These are phyloP conservation scores for Calophaca sinica DNA, from an alignment of 306 rosid genomes.

Conservation along the genomic window DNA sequence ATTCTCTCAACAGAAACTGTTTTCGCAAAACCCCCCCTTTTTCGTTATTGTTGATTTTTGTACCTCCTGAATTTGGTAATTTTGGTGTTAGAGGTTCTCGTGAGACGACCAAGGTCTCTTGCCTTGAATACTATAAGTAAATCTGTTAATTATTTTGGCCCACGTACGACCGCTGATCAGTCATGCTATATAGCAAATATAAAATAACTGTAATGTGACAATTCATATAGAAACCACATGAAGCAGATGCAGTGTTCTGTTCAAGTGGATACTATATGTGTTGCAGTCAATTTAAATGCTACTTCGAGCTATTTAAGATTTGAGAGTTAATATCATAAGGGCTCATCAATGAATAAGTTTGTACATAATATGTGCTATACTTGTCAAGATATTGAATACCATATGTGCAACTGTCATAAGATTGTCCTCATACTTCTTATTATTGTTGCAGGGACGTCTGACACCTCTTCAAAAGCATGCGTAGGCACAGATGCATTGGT, in stretches of 20 bases:
- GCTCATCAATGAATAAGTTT: slow-evolving; percentile 9
- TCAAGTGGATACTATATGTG: not conserved
- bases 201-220: not conserved
- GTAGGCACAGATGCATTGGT: slow-evolving; percentile 73
- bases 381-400: slow-evolving; percentile 7
- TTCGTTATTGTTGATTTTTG: too few relatives aligned
- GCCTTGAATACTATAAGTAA: too few relatives aligned
- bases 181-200: not conserved
- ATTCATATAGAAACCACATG: not conserved
- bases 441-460: slow-evolving; percentile 55
- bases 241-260: slow-evolving; percentile 5
- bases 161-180: too few relatives aligned
- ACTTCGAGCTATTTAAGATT: not conserved
- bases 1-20: too few relatives aligned
- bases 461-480: slow-evolving; percentile 47
- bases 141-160: too few relatives aligned
- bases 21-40: too few relatives aligned
- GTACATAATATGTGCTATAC: not conserved
- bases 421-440: slow-evolving; percentile 38
- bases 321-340: not conserved
- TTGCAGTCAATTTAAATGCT: slow-evolving; percentile 20
- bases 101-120: too few relatives aligned
- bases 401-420: too few relatives aligned
- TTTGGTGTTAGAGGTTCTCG: too few relatives aligned
- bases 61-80: too few relatives aligned